Conservation (phyloP, 2,329 filamentous ascomycete species). For the Cladosporium sp. region DNA sequence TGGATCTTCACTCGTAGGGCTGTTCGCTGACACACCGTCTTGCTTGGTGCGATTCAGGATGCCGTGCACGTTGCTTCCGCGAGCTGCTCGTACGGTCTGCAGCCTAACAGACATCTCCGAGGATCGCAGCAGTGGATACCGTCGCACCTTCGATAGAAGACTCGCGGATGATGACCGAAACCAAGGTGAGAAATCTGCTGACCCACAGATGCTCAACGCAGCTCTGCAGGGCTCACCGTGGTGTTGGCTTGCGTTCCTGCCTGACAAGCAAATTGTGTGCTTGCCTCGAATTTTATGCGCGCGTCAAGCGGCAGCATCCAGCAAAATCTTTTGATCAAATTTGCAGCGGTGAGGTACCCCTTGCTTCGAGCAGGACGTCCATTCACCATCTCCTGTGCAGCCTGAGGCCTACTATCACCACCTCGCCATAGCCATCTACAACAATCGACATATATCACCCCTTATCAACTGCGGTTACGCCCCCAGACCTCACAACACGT, state of each 20-base stretch:
- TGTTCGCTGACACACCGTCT: neutral
- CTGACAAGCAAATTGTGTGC: neutral
- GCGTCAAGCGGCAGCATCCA: neutral
- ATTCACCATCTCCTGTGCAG: neutral
- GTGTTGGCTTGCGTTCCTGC: conserved; percentile 1
- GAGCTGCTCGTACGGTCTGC: neutral
- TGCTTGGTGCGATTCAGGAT: neutral
- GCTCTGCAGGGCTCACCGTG: neutral
- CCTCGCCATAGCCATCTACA: neutral
- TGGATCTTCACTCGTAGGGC: neutral
- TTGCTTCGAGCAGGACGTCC: neutral
- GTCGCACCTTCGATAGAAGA: neutral
- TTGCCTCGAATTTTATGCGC: neutral
- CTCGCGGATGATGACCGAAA: conserved; percentile 6
- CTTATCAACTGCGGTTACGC: neutral
- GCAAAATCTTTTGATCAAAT: neutral
- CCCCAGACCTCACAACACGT: conserved; percentile 10
- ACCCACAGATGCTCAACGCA: conserved; percentile 10
- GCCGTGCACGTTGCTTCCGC: neutral
- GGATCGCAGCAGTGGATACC: conserved; percentile 6
- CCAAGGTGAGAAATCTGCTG: conserved; percentile 4
- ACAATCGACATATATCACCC: neutral
- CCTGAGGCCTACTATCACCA: neutral
- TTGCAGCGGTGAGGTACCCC: neutral
- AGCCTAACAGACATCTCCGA: conserved; percentile 6